These are phyloP conservation scores for Solanum pinnatisectum DNA, from an alignment of 257 asterid genomes.

Conservation along the genomic window DNA sequence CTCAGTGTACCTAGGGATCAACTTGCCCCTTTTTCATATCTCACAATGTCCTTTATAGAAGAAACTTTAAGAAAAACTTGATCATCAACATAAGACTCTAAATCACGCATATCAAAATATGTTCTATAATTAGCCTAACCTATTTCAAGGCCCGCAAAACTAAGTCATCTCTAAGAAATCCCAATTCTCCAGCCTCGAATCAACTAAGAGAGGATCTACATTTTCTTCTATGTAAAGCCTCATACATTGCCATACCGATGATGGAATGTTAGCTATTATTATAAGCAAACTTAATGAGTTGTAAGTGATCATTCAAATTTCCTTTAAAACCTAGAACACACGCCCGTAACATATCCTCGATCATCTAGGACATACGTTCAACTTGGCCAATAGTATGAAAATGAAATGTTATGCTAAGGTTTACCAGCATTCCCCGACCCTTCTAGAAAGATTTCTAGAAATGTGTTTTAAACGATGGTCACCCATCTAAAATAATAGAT, in stretches of 20 bases:
- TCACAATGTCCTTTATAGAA: background rate
- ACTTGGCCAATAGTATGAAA: too few species aligned
- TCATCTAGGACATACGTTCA: background rate
- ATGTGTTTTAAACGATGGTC: background rate
- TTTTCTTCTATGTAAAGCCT: background rate
- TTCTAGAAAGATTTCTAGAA: background rate
- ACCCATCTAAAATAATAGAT: too few species aligned
- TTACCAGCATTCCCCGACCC: background rate
- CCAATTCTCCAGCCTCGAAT: background rate
- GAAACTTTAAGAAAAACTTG: background rate
- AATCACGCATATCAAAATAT: background rate
- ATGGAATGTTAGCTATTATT: too few species aligned
- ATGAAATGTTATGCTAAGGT: background rate
- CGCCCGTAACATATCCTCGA: too few species aligned
- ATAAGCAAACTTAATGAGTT: background rate
- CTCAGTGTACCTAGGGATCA: background rate
- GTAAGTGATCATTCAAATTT: too few species aligned
- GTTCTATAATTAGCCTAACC: background rate
- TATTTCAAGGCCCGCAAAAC: background rate
- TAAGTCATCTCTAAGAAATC: too few species aligned
- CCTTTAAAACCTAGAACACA: background rate
- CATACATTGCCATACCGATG: background rate
- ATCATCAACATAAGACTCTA: background rate
- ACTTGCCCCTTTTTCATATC: background rate
- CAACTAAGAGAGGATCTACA: background rate